Conservation (phyloP, 768 basidiomycete genomes). For the Trametes sanguinea region DNA sequence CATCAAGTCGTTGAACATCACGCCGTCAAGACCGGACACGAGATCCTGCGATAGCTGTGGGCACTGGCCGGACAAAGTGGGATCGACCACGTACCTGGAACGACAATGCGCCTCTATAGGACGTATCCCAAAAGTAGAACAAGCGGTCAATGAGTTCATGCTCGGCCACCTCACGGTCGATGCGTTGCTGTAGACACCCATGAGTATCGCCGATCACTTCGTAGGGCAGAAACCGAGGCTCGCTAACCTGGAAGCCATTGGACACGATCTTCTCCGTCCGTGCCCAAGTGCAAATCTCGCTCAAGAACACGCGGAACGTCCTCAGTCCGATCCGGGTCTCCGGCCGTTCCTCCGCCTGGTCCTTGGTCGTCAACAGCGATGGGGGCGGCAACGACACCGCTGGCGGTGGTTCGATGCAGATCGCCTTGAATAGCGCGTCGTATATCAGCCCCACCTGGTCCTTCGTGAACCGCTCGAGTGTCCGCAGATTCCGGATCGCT, state of each 20-base stretch:
- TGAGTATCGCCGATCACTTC: no score
- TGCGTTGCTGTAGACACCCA: slow-evolving; percentile 59
- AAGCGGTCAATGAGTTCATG: slow-evolving; percentile 94
- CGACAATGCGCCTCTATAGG: slow-evolving; percentile 79
- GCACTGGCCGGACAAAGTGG: background rate
- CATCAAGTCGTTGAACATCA: slow-evolving; percentile 97
- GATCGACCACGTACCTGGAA: slow-evolving; percentile 66
- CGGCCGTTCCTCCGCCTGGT: slow-evolving; percentile 66
- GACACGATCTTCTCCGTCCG: slow-evolving; percentile 88
- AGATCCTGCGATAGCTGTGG: slow-evolving; percentile 61
- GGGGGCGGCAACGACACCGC: slow-evolving; percentile 48
- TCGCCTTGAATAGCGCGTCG: slow-evolving; percentile 85
- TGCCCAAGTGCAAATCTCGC: slow-evolving; percentile 94
- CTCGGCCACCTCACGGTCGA: slow-evolving; percentile 89
- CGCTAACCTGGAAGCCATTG: slow-evolving; percentile 82
- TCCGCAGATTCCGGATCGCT: slow-evolving; percentile 83
- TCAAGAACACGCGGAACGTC: slow-evolving; percentile 89
- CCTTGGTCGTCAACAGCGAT: slow-evolving; percentile 55
- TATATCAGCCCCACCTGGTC: slow-evolving; percentile 90
- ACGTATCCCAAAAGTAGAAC: slow-evolving; percentile 93
- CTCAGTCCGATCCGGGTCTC: slow-evolving; percentile 86
- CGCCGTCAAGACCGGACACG: slow-evolving; percentile 83
- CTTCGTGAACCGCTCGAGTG: slow-evolving; percentile 78
- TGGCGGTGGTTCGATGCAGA: slow-evolving; percentile 72
- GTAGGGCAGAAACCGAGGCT: no score